Evolutionary conservation across 1,139 yeast species (phyloP), one percentile per base, ranked within the genome.

Genomic region (Candida sp.): DNA sequence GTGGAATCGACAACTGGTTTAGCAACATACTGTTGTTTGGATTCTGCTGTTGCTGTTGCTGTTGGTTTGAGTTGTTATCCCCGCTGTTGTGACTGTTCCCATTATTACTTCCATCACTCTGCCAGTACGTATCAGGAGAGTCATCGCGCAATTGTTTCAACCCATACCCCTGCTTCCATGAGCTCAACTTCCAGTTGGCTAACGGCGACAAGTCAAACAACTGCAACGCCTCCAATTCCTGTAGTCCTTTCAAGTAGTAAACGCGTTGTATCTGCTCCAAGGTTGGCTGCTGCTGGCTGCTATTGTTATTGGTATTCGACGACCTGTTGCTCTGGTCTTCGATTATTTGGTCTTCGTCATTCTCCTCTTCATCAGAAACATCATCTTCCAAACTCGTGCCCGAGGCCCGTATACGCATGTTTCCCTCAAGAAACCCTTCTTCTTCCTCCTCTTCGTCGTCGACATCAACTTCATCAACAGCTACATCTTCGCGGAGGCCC

Each of bases 151-250:
- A 74, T 58, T 87, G 88, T 25, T 72, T 72, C 9, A 91, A 77
- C 0, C 96, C 96, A 59, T 77, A 85, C 0, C 94, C 96, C 23
- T 80, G 81, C 60, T 93, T 94, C 60, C 54, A 73, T 0, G 97
- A 87, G 1, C 97, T 89, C 0, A 91, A 84, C 43, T 85, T 81
- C 98, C 99, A 94, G 37, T 86, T 80, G 0, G 96, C 98, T 31
- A 89, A 70, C 7, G 87, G 85, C 1, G 97, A 91, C 17, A 94
- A 79, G 64, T 94, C 98, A 3, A 80, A 71, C 12, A 84, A 63
- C 8, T 90, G 92, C 32, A 76, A 62, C 4, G 70, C 67, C 53
- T 88, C 93, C 54, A 87, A 66, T 49, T 81, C 84, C 51, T 78
- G 78, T 2, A 86, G 65, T 0, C 87, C 90, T 51, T 70, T 69